Percentiles rank a stretch among this genome's conserved stretches.
Conservation (phyloP, 2,329 filamentous ascomycete species). For the Hymenoscyphus scutula region DNA sequence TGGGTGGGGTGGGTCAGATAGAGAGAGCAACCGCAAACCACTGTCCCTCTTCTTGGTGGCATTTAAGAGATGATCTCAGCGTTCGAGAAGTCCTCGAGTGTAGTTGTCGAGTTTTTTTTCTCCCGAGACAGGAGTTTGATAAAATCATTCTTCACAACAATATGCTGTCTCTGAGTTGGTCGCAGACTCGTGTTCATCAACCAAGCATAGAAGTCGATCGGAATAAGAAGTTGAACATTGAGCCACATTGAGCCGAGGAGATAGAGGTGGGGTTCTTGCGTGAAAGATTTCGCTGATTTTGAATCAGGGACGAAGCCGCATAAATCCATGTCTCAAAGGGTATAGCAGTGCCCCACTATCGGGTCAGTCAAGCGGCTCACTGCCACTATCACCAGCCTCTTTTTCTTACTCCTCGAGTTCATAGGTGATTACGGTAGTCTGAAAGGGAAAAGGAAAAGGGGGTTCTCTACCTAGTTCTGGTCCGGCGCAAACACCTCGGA, state of each 20-base stretch:
- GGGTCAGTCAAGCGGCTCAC: background rate
- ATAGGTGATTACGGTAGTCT: conserved; percentile 1
- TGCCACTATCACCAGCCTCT: background rate
- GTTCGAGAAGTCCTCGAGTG: background rate
- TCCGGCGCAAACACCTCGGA: background rate
- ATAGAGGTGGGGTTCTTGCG: background rate
- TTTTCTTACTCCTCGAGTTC: background rate
- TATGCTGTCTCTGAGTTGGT: background rate
- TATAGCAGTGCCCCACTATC: background rate
- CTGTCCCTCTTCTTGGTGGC: background rate
- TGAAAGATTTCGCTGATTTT: background rate
- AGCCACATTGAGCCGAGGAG: background rate
- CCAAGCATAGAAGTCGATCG: conserved; percentile 1
- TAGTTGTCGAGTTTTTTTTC: background rate
- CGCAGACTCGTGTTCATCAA: background rate
- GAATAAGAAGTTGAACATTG: background rate
- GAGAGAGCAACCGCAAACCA: background rate
- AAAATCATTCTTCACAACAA: background rate
- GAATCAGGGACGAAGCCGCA: background rate
- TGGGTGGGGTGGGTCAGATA: background rate
- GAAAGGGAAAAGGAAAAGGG: background rate
- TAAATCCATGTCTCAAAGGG: background rate
- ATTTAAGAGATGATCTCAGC: background rate
- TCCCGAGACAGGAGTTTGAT: background rate
- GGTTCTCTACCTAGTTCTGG: background rate